Percentiles rank a stretch among this genome's conserved stretches.
Evolutionary conservation across 148 eudicot species (phyloP).

Genomic region (Diospyros kaki): DNA sequence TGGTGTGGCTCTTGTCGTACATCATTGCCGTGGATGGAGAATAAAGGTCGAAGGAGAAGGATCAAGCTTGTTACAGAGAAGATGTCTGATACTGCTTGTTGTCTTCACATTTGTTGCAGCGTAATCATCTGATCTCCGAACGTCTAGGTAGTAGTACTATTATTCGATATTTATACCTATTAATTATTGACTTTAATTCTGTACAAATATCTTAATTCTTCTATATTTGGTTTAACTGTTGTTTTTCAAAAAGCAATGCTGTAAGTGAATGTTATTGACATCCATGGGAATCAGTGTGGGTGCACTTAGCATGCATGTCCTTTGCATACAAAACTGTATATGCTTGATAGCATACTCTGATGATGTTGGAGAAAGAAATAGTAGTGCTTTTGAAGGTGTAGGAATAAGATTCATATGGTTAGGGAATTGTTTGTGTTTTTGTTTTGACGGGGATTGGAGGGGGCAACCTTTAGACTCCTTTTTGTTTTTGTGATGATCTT

Average conservation of each 20-base stretch:
- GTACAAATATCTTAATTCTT: neutral
- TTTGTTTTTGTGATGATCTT: too few relatives aligned
- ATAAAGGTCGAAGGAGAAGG: conserved; percentile 51
- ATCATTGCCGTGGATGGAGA: conserved; percentile 73
- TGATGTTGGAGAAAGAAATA: neutral
- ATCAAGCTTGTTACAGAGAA: conserved; percentile 41
- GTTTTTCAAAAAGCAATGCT: too few relatives aligned
- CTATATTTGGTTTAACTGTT: neutral
- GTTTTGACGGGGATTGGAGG: too few relatives aligned
- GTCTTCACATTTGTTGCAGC: conserved; percentile 76
- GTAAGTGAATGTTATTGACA: neutral
- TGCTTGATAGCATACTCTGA: neutral
- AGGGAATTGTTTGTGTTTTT: too few relatives aligned
- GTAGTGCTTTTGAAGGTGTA: too few relatives aligned
- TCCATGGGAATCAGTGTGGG: neutral
- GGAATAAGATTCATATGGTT: too few relatives aligned
- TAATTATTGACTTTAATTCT: neutral
- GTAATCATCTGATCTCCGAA: conserved; percentile 51
- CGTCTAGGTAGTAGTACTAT: neutral
- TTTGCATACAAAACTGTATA: neutral
- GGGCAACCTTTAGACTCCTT: too few relatives aligned
- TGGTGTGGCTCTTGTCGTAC: conserved; percentile 61
- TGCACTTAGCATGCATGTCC: neutral
- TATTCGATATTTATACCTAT: neutral
- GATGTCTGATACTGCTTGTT: conserved; percentile 53